phyloP scores from a whole-genome alignment of 805 yeast species.

The Yarrowia deformans region DNA sequence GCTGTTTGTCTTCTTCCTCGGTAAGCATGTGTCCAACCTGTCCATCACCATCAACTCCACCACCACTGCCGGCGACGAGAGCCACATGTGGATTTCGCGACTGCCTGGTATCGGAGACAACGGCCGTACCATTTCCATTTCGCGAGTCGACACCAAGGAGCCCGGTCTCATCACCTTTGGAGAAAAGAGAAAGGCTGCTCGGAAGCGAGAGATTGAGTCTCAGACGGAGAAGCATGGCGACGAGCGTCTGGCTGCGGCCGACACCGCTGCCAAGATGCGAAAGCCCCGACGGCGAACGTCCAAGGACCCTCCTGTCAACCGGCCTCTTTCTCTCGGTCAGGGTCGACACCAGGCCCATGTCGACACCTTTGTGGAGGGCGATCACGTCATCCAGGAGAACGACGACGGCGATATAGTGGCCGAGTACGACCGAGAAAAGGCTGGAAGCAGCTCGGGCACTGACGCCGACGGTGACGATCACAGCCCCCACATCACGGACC shows the following conservation, averaged over 20 bases:
- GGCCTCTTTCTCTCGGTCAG: slow-evolving; percentile 16
- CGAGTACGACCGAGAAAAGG: slow-evolving; percentile 33
- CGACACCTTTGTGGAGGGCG: slow-evolving; percentile 22
- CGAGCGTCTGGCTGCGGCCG: not conserved
- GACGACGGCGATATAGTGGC: slow-evolving; percentile 15
- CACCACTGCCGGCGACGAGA: slow-evolving; percentile 63
- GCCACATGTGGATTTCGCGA: slow-evolving; percentile 81
- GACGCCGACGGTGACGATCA: slow-evolving; percentile 8
- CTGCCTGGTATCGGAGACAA: slow-evolving; percentile 77
- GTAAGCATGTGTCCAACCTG: slow-evolving; percentile 88
- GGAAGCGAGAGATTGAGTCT: not conserved
- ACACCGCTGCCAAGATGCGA: slow-evolving; percentile 7
- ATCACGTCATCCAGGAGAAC: slow-evolving; percentile 23
- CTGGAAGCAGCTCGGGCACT: slow-evolving; percentile 39
- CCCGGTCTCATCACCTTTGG: slow-evolving; percentile 46
- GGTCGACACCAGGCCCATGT: not conserved
- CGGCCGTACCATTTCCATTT: slow-evolving; percentile 80
- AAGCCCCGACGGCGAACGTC: slow-evolving; percentile 34
- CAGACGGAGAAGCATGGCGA: not conserved
- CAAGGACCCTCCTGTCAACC: slow-evolving; percentile 39
- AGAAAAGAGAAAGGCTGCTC: slow-evolving; percentile 45
- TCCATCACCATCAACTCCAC: slow-evolving; percentile 92
- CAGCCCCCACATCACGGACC: slow-evolving; percentile 13
- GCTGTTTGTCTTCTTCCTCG: slow-evolving; percentile 77
- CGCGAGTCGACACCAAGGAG: slow-evolving; percentile 76